Evolutionary conservation across 768 basidiomycete genomes (phyloP).

Genomic region (Candolleomyces efflorescens): DNA sequence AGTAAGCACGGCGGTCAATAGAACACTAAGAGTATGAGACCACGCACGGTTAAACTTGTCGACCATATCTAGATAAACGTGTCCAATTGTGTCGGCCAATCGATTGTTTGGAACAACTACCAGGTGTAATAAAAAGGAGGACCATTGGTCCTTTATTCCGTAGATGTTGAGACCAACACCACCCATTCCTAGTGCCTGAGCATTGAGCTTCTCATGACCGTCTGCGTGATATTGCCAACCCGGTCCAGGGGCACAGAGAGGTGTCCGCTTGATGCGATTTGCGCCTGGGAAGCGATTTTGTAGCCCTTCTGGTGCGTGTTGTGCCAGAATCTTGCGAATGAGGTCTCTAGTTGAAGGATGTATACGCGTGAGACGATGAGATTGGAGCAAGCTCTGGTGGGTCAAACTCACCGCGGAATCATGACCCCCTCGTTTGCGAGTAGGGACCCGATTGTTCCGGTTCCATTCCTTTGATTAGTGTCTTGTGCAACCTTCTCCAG

Average conservation of each 20-base stretch:
- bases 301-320: conserved; percentile 17
- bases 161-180: conserved; percentile 20
- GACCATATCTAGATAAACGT: conserved; percentile 19
- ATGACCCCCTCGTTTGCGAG: neutral
- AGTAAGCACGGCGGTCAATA: too few species aligned
- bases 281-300: conserved; percentile 16
- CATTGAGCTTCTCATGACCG: conserved; percentile 12
- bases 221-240: conserved; percentile 22
- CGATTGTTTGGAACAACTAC: conserved; percentile 19
- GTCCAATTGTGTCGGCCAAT: conserved; percentile 16
- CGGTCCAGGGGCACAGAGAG: conserved; percentile 15
- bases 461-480: neutral
- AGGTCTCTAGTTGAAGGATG: conserved; percentile 11
- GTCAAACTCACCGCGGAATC: neutral
- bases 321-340: conserved; percentile 12
- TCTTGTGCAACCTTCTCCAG: neutral
- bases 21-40: neutral
- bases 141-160: conserved; percentile 21
- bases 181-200: conserved; percentile 20
- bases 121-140: conserved; percentile 16
- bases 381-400: too few species aligned
- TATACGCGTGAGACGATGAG: too few species aligned
- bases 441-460: neutral
- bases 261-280: conserved; percentile 10
- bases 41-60: conserved; percentile 15